Evolutionary conservation across 2,329 filamentous ascomycete genomes (phyloP), one percentile per base, ranked within the genome.

Genomic region (Aspergillus quadricinctus): DNA sequence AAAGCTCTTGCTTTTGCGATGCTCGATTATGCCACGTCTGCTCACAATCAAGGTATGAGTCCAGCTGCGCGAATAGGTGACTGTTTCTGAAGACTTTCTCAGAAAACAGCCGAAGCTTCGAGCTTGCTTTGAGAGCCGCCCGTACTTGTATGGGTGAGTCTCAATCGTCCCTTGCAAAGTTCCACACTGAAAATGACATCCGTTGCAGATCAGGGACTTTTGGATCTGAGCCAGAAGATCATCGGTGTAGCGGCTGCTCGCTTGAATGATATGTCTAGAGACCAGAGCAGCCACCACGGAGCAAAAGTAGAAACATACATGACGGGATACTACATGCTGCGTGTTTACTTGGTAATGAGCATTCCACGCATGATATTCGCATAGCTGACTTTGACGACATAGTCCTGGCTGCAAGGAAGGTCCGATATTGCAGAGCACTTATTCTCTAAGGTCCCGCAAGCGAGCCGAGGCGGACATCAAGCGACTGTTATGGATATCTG

Each of bases 361-460:
- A 53, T 51, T 37, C 28, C 27, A 43, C 41, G 19, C 4, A 28
- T 3, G 25, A 8, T 48, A 35, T 27, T 25, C 28, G 1, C 7
- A 23, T 55, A 29, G 51, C 61, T 53, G 43, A 60, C 31, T 27
- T 17, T 21, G n/a, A 14, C 29, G 28, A 49, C 7, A 31, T 56
- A 93, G 90, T 83, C 87, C 29, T 96, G 88, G 86, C 85, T 86
- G 64, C 86, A 92, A 66, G 80, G 83, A 43, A 83, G 87, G 43
- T 78, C 88, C 14, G 88, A 93, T 56, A 82, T 92, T 49, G 89
- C 90, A 28, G 90, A 96, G 54, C 85, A 90, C 70, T 85, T 94
- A 79, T 92, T 88, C 70, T 73, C 72, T 37, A 89, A 89, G 64
- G 73, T 84, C 49, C 64, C 74, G 58, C n/a, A 70, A 74, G 9